Evolutionary conservation across 2,329 filamentous ascomycete species (phyloP).

Genomic region (Nannizziopsis barbatae): DNA sequence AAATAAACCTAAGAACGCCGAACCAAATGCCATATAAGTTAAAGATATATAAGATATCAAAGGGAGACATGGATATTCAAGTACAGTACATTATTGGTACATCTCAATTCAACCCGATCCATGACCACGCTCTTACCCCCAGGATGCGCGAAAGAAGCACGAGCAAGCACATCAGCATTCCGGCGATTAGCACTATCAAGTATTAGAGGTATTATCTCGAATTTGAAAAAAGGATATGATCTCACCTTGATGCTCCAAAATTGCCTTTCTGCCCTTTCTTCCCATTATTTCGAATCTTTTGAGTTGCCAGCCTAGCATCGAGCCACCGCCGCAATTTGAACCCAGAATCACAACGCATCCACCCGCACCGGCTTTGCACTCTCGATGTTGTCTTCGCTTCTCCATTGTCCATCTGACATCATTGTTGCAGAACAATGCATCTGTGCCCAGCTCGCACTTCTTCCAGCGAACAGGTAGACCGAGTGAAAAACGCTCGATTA

Average conservation of each 20-base stretch:
- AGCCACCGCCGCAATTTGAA: slow-evolving; percentile 14
- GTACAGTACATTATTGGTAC: too few species aligned
- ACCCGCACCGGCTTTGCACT: slow-evolving; percentile 25
- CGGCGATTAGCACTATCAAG: slow-evolving; percentile 10
- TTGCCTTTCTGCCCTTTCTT: not conserved
- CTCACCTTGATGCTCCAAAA: slow-evolving; percentile 1
- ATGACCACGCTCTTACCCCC: not conserved
- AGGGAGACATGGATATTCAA: too few species aligned
- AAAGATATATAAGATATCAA: too few species aligned
- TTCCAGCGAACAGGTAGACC: slow-evolving; percentile 55
- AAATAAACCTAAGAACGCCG: too few species aligned
- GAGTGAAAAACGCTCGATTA: slow-evolving; percentile 51
- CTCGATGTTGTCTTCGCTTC: slow-evolving; percentile 30
- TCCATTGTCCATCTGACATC: slow-evolving; percentile 35
- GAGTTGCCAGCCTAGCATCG: slow-evolving; percentile 1
- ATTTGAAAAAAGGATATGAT: not conserved
- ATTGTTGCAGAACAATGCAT: slow-evolving; percentile 33
- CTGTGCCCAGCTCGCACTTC: slow-evolving; percentile 33
- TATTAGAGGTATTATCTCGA: not conserved
- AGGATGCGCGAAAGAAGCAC: slow-evolving; percentile 6
- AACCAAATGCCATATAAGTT: too few species aligned
- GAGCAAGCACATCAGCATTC: slow-evolving; percentile 9
- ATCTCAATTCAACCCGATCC: too few species aligned
- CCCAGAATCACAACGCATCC: slow-evolving; percentile 33
- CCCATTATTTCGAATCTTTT: not conserved